phyloP scores from a whole-genome alignment of 768 basidiomycete genomes.

The Leccinellum luteum region DNA sequence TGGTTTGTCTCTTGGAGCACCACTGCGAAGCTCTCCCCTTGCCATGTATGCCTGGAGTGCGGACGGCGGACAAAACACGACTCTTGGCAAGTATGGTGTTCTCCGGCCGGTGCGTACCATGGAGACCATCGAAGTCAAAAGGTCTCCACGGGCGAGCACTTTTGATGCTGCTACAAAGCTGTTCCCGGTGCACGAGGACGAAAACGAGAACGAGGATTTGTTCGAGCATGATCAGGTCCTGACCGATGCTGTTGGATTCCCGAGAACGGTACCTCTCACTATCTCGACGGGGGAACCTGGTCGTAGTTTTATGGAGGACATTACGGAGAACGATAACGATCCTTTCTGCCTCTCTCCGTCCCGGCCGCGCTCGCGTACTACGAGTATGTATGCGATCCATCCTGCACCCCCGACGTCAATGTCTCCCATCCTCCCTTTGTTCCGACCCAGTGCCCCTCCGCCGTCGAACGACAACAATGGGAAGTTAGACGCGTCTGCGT shows the following conservation, averaged over 20 bases:
- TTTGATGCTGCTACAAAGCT: constrained; percentile 19
- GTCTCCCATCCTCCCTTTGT: constrained; percentile 16
- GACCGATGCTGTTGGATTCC: constrained; percentile 22
- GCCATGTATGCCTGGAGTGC: constrained; percentile 37
- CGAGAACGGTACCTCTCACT: constrained; percentile 4
- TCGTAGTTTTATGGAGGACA: not conserved
- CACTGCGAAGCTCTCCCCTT: constrained; percentile 51
- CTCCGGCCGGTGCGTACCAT: constrained; percentile 12
- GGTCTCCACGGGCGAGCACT: constrained; percentile 17
- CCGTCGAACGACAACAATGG: constrained; percentile 13
- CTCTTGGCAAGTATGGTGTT: constrained; percentile 15
- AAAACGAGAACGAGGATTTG: constrained; percentile 32
- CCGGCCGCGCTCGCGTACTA: constrained; percentile 27
- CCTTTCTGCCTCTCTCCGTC: constrained; percentile 23
- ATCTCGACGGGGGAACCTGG: constrained; percentile 3
- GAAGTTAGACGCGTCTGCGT: constrained; percentile 21
- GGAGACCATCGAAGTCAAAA: constrained; percentile 16
- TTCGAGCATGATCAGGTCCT: constrained; percentile 12
- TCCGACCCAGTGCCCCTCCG: constrained; percentile 26
- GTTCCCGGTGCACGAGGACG: constrained; percentile 32
- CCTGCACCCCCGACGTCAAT: constrained; percentile 5
- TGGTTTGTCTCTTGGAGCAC: constrained; percentile 48
- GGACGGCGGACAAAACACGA: constrained; percentile 34
- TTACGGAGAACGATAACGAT: constrained; percentile 20
- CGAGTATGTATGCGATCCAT: constrained; percentile 24